A percentile compares a stretch with the other conserved stretches of the same genome.
phyloP scores from a whole-genome alignment of 306 rosid genomes.

The Notholithocarpus densiflorus region DNA sequence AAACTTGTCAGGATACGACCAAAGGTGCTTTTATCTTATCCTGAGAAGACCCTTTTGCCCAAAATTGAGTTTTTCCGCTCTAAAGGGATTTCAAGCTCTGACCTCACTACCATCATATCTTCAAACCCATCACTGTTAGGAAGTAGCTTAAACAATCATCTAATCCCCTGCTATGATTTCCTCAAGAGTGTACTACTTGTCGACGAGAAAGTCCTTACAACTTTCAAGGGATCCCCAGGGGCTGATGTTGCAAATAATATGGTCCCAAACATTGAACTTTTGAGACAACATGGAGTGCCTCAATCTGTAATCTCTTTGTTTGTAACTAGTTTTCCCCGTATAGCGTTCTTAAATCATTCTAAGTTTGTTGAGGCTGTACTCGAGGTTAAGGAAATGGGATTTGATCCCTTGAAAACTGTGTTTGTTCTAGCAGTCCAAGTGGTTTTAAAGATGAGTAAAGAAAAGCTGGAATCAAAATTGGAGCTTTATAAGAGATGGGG shows the following conservation, averaged over 20 bases:
- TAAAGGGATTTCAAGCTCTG: slow-evolving; percentile 21
- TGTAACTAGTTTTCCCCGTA: neutral
- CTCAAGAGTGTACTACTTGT: slow-evolving; percentile 6
- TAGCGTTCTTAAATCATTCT: neutral
- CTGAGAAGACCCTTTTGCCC: slow-evolving; percentile 22
- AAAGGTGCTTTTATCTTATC: slow-evolving; percentile 1
- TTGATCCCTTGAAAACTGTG: neutral
- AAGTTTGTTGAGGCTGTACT: slow-evolving; percentile 2
- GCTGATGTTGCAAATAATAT: neutral
- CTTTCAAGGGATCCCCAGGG: slow-evolving; percentile 1
- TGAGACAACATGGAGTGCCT: slow-evolving; percentile 13
- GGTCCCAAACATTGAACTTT: slow-evolving; percentile 14
- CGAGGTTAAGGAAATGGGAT: slow-evolving; percentile 20
- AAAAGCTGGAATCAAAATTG: neutral
- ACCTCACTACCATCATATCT: neutral
- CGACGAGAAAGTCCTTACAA: neutral
- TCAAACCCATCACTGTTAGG: neutral
- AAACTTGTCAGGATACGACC: slow-evolving; percentile 18
- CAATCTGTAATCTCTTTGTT: neutral
- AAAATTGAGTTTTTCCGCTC: slow-evolving; percentile 34
- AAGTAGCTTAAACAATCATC: slow-evolving; percentile 18
- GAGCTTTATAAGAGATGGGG: slow-evolving; percentile 26
- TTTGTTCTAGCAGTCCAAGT: slow-evolving; percentile 22
- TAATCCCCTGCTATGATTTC: slow-evolving; percentile 21
- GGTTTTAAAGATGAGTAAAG: neutral